Evolutionary conservation across 2,329 filamentous ascomycete genomes (phyloP).

Genomic region (Penicillium decumbens): DNA sequence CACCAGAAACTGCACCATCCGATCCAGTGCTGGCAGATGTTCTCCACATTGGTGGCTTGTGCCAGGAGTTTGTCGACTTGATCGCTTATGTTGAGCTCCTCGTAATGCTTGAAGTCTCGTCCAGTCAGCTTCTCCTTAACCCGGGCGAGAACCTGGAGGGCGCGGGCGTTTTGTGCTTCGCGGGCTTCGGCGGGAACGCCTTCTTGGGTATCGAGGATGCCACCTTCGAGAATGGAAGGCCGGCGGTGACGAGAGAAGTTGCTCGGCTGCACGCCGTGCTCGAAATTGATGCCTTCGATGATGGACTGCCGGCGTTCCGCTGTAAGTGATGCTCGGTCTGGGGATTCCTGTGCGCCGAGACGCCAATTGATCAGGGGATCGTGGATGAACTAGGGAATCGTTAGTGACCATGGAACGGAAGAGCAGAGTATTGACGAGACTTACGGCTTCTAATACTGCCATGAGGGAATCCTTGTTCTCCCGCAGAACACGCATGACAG

Average conservation of each 20-base stretch:
- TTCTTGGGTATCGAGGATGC: constrained; percentile 43
- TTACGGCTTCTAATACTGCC: constrained; percentile 94
- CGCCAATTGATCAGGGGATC: constrained; percentile 98
- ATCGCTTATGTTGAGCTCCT: constrained; percentile 76
- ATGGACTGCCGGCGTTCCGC: constrained; percentile 59
- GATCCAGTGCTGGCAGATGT: constrained; percentile 97
- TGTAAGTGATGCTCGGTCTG: constrained; percentile 55
- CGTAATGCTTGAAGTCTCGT: constrained; percentile 78
- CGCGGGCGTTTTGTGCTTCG: constrained; percentile 89
- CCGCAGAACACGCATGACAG: constrained; percentile 92
- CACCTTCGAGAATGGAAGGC: constrained; percentile 63
- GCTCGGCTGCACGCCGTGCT: constrained; percentile 56
- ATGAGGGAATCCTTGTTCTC: constrained; percentile 98
- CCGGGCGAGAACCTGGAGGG: constrained; percentile 81
- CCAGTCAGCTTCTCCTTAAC: constrained; percentile 96
- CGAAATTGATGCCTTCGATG: constrained; percentile 48
- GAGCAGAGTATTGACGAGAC: constrained; percentile 28
- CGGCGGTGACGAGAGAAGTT: constrained; percentile 63
- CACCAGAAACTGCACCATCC: constrained; percentile 99
- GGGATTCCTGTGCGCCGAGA: constrained; percentile 61
- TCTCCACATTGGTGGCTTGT: constrained; percentile 94
- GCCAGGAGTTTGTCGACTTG: constrained; percentile 94
- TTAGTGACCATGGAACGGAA: constrained; percentile 1
- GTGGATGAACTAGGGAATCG: constrained; percentile 74
- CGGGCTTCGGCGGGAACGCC: constrained; percentile 43